Evolutionary conservation across 108 stramenopile species (phyloP).

Genomic region (Skeletonema potamos): DNA sequence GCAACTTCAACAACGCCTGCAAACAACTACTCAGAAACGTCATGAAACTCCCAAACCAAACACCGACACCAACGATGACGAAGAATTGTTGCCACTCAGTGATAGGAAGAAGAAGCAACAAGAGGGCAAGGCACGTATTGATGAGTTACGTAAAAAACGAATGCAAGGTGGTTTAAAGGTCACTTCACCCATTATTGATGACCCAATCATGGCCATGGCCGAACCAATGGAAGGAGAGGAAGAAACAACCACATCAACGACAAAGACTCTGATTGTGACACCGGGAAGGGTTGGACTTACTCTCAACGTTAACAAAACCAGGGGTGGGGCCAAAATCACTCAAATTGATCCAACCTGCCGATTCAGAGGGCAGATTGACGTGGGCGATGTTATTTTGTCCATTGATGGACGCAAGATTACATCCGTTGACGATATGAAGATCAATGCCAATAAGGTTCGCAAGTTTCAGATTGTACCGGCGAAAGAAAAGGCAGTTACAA

Average conservation of each 20-base stretch:
- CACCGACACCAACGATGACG: neutral
- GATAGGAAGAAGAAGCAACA: neutral
- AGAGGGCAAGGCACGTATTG: neutral
- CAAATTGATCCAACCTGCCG: neutral
- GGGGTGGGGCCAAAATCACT: constrained; percentile 1
- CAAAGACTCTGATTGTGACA: neutral
- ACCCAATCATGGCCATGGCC: no score
- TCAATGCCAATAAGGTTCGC: neutral
- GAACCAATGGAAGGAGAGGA: no score
- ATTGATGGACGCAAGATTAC: constrained; percentile 1
- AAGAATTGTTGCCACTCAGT: neutral
- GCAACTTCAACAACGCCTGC: neutral
- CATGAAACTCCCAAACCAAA: no score
- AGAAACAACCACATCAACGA: neutral
- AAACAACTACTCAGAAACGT: no score
- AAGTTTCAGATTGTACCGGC: neutral
- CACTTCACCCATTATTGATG: neutral
- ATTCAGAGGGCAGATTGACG: neutral
- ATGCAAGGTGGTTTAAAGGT: neutral
- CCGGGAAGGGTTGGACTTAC: constrained; percentile 16
- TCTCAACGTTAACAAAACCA: neutral
- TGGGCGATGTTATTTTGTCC: neutral
- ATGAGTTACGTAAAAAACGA: neutral
- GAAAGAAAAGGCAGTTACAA: neutral
- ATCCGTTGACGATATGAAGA: neutral